phyloP scores from a whole-genome alignment of 768 basidiomycete genomes.

The Amanita molliuscula region DNA sequence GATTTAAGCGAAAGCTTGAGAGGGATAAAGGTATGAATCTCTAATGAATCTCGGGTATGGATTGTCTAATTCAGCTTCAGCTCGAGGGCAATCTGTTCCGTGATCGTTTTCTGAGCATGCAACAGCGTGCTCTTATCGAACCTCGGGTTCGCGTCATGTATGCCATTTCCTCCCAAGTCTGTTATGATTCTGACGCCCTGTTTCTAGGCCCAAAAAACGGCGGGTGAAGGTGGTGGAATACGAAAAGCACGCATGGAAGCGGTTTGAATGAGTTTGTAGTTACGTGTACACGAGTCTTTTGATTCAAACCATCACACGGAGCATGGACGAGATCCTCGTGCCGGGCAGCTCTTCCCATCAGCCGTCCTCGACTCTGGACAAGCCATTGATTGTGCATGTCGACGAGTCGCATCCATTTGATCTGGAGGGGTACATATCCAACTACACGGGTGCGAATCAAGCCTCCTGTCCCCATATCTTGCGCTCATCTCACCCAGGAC shows the following conservation, averaged over 20 bases:
- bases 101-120: constrained; percentile 80
- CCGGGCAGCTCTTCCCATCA: constrained; percentile 8
- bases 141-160: constrained; percentile 76
- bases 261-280: constrained; percentile 37
- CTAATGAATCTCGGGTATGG: background rate
- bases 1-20: constrained; percentile 81
- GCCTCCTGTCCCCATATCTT: background rate
- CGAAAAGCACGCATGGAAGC: constrained; percentile 75
- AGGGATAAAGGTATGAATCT: constrained; percentile 57
- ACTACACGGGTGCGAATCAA: constrained; percentile 52
- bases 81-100: constrained; percentile 91
- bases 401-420: constrained; percentile 85
- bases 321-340: constrained; percentile 2
- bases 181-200: constrained; percentile 1
- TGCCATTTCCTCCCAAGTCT: constrained; percentile 14
- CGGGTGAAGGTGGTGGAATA: constrained; percentile 49
- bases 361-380: constrained; percentile 14
- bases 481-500: constrained; percentile 33
- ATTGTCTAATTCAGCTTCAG: constrained; percentile 24
- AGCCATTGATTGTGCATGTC: constrained; percentile 31
- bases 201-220: constrained; percentile 40
- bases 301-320: background rate
- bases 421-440: constrained; percentile 67
- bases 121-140: constrained; percentile 80
- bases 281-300: background rate